Base-by-base conservation (phyloP, 495 filamentous ascomycete species). In the Coniosporium apollinis region DNA sequence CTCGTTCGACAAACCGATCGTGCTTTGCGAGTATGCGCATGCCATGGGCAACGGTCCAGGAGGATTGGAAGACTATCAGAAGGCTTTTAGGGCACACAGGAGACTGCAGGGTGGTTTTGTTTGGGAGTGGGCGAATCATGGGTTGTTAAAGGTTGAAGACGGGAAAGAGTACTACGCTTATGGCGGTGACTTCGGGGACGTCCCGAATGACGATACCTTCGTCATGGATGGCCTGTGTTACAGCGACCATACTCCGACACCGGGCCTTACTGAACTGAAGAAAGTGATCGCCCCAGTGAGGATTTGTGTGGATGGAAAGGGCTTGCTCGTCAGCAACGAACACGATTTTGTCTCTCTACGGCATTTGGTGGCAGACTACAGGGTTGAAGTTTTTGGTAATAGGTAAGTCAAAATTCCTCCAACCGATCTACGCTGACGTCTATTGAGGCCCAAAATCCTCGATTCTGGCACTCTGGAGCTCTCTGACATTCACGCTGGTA, bases 101-200 rank as follows among this genome's bases (percentile, higher is more conserved):
- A 60, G 64, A 7, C 59, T 82, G 4, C 74, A 79, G 44, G 76
- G 76, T 1, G 76, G 76, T 5, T 80, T 74, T 36, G 66, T 79
- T 19, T 82, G 76, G 74, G 74, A 79, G 47, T 81, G 76, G 76
- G 67, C 71, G 1, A 81, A 79, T 45, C 75, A 79, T 37, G 76
- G 77, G 1, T 55, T 82, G 1, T 52, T 62, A 4, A 65, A 66
- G 39, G 52, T 61, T 33, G 52, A 61, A 7, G 44, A 65, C 26
- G 65, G 61, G 11, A 61, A 60, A 21, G 51, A 59, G 15, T 78
- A 66, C 40, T 79, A 75, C 39, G 75, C 61, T 5, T 79, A 75
- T 32, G 75, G 74, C 1, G 76, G 74, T 1, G 76, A 81, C 37
- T 78, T 77, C 52, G 70, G 65, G 3, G 76, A 81, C 37, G 39